These are phyloP conservation scores for Fusarium armeniacum DNA, from an alignment of 2,329 filamentous ascomycete genomes.

Conservation along the genomic window DNA sequence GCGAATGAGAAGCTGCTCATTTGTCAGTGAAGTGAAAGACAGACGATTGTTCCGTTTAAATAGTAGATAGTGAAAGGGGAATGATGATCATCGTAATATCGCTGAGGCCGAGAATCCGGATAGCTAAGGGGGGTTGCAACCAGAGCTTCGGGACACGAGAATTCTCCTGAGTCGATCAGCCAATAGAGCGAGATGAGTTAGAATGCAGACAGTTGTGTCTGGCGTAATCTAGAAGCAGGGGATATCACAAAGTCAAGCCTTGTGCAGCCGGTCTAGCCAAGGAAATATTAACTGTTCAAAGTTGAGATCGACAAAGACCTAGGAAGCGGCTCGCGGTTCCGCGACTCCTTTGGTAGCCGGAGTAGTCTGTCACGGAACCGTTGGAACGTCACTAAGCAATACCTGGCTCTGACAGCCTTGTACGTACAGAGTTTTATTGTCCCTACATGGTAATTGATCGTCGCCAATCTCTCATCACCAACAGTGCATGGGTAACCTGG, in stretches of 20 bases:
- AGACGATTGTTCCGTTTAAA: slow-evolving; percentile 24
- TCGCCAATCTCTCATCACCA: slow-evolving; percentile 15
- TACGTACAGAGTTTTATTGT: not conserved
- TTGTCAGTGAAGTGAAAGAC: slow-evolving; percentile 24
- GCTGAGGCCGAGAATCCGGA: not conserved
- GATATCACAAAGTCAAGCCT: not conserved
- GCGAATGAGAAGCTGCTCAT: slow-evolving; percentile 31
- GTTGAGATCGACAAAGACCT: slow-evolving; percentile 1
- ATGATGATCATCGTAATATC: not conserved
- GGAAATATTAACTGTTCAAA: not conserved
- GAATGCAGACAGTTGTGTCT: slow-evolving; percentile 15
- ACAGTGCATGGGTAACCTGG: not conserved
- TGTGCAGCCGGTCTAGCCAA: not conserved
- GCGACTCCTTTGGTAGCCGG: not conserved
- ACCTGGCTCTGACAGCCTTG: not conserved
- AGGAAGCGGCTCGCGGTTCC: slow-evolving; percentile 2
- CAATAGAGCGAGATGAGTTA: slow-evolving; percentile 38
- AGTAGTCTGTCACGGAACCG: slow-evolving; percentile 4
- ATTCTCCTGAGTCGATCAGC: slow-evolving; percentile 14
- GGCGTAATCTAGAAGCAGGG: slow-evolving; percentile 1
- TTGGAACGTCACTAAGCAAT: not conserved
- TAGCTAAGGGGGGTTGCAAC: slow-evolving; percentile 3
- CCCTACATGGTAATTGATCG: slow-evolving; percentile 25
- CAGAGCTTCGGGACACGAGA: not conserved
- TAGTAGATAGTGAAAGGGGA: not conserved